phyloP scores from a whole-genome alignment of 441 rosid genomes.

The Breynia disticha region DNA sequence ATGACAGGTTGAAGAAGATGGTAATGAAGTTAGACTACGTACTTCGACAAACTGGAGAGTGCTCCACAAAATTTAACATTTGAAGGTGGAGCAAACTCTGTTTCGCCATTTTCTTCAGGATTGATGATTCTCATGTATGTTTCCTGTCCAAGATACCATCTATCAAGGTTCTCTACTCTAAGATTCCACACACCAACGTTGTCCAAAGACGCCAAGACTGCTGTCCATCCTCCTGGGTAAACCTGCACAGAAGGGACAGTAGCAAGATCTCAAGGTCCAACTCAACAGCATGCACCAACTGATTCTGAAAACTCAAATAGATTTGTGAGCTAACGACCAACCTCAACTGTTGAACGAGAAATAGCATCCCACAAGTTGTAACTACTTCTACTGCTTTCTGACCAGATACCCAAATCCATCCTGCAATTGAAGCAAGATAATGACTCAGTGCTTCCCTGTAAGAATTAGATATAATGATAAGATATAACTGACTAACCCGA shows the following conservation, averaged over 20 bases:
- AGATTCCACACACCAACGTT: conserved; percentile 84
- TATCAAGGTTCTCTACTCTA: conserved; percentile 61
- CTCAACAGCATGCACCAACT: no score
- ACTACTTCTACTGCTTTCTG: conserved; percentile 48
- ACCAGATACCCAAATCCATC: conserved; percentile 54
- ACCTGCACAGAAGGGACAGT: conserved; percentile 31
- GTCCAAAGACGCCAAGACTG: conserved; percentile 64
- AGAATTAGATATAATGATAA: background rate
- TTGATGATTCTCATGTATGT: conserved; percentile 56
- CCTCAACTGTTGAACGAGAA: conserved; percentile 73
- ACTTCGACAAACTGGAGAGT: conserved; percentile 58
- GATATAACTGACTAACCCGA: conserved; percentile 40
- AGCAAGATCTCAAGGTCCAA: no score
- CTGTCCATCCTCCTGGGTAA: conserved; percentile 97
- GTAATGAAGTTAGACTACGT: conserved; percentile 11
- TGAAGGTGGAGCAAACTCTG: conserved; percentile 45
- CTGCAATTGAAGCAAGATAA: background rate
- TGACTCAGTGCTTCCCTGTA: background rate
- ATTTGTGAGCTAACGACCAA: conserved; percentile 6
- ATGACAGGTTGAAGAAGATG: background rate
- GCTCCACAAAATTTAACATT: conserved; percentile 64
- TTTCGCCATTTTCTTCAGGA: conserved; percentile 53
- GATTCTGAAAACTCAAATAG: no score
- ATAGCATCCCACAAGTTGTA: conserved; percentile 82
- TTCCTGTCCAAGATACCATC: conserved; percentile 89